Percentiles rank a stretch among this genome's conserved stretches.
Conservation (phyloP, 164 flowering plant genomes). For the Annona cherimola region DNA sequence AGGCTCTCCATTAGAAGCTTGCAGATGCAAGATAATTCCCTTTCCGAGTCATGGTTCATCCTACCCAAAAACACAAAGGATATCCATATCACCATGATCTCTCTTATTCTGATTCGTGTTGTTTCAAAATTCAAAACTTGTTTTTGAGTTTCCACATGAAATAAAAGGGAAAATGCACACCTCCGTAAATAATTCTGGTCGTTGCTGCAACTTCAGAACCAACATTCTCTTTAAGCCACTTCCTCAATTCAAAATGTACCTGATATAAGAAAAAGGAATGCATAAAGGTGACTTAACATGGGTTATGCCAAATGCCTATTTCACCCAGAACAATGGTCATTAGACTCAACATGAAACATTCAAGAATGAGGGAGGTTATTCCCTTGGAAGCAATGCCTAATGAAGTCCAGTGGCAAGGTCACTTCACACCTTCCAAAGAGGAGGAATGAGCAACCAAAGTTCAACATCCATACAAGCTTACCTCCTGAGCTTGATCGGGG, state of each 20-base stretch:
- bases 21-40: no score
- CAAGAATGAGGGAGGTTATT: neutral
- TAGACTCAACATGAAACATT: neutral
- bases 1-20: no score
- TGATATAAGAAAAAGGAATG: slow-evolving; percentile 10
- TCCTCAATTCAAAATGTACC: slow-evolving; percentile 69
- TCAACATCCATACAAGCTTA: slow-evolving; percentile 26
- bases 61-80: no score
- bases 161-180: slow-evolving; percentile 28
- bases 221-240: slow-evolving; percentile 54
- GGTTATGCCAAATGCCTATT: neutral
- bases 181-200: slow-evolving; percentile 88
- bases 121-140: neutral
- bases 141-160: neutral
- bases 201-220: slow-evolving; percentile 71
- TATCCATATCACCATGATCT: no score
- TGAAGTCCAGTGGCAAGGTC: neutral
- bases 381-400: neutral
- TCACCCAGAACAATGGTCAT: neutral
- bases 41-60: no score
- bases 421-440: neutral
- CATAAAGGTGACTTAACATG: neutral
- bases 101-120: neutral
- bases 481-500: slow-evolving; percentile 90
- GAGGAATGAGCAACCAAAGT: neutral